Percentiles rank a stretch among this genome's conserved stretches.
phyloP scores from a whole-genome alignment of 148 eudicot genomes.

The Rhododendron ferrugineum region DNA sequence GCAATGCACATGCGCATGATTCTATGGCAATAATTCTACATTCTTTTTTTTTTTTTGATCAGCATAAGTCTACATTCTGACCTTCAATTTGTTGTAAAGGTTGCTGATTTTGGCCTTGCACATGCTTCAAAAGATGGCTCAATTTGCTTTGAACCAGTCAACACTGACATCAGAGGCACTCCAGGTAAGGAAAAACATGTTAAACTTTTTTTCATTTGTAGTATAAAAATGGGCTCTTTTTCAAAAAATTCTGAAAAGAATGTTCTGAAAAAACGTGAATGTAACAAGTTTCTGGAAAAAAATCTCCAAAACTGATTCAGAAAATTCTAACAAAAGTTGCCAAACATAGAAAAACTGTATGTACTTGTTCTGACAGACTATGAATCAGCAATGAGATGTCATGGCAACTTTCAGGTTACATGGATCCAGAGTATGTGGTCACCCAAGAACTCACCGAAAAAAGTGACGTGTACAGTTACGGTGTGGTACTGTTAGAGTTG shows the following conservation, averaged over 20 bases:
- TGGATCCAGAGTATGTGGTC: constrained; percentile 91
- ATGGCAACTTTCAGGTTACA: constrained; percentile 53
- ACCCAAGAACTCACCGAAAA: constrained; percentile 88
- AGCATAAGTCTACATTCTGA: not conserved
- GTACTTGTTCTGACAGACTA: not conserved
- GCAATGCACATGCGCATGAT: not conserved
- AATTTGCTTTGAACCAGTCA: constrained; percentile 78
- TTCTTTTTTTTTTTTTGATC: too few species aligned
- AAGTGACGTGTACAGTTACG: constrained; percentile 93
- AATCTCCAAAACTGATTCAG: not conserved
- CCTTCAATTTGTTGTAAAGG: constrained; percentile 34
- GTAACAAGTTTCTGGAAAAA: not conserved
- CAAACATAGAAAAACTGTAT: not conserved
- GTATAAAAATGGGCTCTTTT: not conserved
- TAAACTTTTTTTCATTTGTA: not conserved
- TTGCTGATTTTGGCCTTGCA: constrained; percentile 97
- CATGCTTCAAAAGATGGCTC: constrained; percentile 92
- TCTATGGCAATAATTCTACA: not conserved
- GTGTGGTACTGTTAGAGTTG: constrained; percentile 77
- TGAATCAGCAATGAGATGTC: not conserved
- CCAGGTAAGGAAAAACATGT: constrained; percentile 50
- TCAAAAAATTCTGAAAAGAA: not conserved
- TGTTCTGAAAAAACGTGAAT: not conserved
- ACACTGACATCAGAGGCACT: constrained; percentile 90
- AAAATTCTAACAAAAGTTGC: not conserved